phyloP scores from a whole-genome alignment of 2,329 filamentous ascomycete genomes.

The Penicillium sp. region DNA sequence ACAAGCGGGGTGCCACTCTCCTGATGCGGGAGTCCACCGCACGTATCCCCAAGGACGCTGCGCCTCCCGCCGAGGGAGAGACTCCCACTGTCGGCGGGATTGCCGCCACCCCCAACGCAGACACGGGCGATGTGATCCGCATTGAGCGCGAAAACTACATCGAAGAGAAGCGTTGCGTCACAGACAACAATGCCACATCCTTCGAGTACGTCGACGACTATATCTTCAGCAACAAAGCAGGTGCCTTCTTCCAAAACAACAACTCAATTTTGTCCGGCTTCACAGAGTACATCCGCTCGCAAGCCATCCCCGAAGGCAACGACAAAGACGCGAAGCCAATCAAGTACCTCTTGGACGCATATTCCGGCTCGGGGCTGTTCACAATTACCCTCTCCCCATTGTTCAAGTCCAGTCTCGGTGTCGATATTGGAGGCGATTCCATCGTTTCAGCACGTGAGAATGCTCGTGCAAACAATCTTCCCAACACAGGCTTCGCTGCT shows the following conservation, averaged over 20 bases:
- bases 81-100: conserved; percentile 22
- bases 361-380: conserved; percentile 96
- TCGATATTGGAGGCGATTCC: conserved; percentile 79
- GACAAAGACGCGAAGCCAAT: conserved; percentile 50
- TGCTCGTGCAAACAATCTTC: conserved; percentile 72
- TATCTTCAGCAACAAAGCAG: conserved; percentile 86
- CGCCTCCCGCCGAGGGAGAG: conserved; percentile 16
- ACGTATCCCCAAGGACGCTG: conserved; percentile 48
- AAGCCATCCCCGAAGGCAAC: conserved; percentile 61
- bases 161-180: conserved; percentile 85
- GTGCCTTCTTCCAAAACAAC: conserved; percentile 99
- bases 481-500: conserved; percentile 79
- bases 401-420: conserved; percentile 77
- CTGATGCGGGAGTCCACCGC: conserved; percentile 82
- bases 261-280: conserved; percentile 91
- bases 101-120: conserved; percentile 30
- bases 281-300: conserved; percentile 79
- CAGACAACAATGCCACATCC: conserved; percentile 75
- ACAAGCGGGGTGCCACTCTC: conserved; percentile 80
- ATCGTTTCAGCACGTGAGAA: conserved; percentile 79
- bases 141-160: conserved; percentile 61
- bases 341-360: conserved; percentile 92
- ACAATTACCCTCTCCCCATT: conserved; percentile 85
- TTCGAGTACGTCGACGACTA: conserved; percentile 87
- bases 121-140: conserved; percentile 49